phyloP scores from a whole-genome alignment of 805 yeast genomes.

The Candida maesae region DNA sequence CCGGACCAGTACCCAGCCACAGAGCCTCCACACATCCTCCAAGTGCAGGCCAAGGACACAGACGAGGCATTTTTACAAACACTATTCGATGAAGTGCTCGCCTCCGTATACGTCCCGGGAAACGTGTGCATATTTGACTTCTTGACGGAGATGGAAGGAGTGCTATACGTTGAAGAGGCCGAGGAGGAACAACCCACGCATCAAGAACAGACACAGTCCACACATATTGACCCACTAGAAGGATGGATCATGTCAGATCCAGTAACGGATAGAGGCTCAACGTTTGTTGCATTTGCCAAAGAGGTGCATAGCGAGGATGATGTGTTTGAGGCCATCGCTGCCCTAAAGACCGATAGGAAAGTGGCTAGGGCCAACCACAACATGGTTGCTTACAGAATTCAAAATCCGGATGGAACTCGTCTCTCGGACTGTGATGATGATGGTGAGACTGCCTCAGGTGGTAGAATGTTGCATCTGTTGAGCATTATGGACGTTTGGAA shows the following conservation, averaged over 20 bases:
- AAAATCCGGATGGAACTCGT: slow-evolving; percentile 44
- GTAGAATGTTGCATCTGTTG: slow-evolving; percentile 73
- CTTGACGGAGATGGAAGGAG: slow-evolving; percentile 59
- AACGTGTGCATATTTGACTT: slow-evolving; percentile 80
- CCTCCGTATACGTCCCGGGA: slow-evolving; percentile 50
- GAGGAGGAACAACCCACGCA: slow-evolving; percentile 12
- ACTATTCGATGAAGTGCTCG: slow-evolving; percentile 48
- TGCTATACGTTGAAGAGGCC: slow-evolving; percentile 36
- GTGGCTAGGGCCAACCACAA: slow-evolving; percentile 69
- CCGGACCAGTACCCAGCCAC: slow-evolving; percentile 65
- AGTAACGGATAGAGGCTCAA: slow-evolving; percentile 76
- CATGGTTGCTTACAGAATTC: slow-evolving; percentile 85
- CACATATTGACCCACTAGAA: slow-evolving; percentile 43
- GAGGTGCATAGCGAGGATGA: slow-evolving; percentile 63
- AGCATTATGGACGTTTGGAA: slow-evolving; percentile 76
- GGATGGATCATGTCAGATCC: slow-evolving; percentile 82
- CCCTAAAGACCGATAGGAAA: slow-evolving; percentile 59
- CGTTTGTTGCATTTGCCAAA: slow-evolving; percentile 75
- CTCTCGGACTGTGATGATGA: slow-evolving; percentile 93
- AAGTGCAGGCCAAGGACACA: slow-evolving; percentile 37
- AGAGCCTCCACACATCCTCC: slow-evolving; percentile 58
- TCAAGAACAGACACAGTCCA: background rate
- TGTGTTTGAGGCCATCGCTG: slow-evolving; percentile 49
- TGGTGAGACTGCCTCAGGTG: slow-evolving; percentile 96
- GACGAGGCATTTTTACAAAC: slow-evolving; percentile 45